phyloP scores from a whole-genome alignment of 1,284 basidiomycete genomes.

The Fomitopsis schrenkii region DNA sequence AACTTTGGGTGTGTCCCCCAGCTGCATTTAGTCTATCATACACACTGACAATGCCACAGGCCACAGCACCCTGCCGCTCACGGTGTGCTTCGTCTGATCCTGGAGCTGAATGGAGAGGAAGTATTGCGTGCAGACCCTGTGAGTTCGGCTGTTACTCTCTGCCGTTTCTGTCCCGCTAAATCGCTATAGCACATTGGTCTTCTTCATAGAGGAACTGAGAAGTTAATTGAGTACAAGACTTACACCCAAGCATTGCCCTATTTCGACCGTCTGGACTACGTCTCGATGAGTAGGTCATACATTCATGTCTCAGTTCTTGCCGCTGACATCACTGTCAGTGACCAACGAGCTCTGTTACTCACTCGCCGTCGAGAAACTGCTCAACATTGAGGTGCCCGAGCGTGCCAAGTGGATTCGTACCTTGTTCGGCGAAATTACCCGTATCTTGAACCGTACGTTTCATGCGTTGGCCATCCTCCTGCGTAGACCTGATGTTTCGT shows the following conservation, averaged over 20 bases:
- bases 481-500: not conserved
- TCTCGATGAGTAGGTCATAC: conserved; percentile 85
- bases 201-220: conserved; percentile 96
- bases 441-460: conserved; percentile 84
- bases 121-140: conserved; percentile 90
- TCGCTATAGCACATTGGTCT: conserved; percentile 85
- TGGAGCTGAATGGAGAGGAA: conserved; percentile 97
- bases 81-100: conserved; percentile 95
- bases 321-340: conserved; percentile 46
- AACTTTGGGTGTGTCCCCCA: conserved; percentile 73
- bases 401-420: conserved; percentile 99
- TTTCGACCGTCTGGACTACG: conserved; percentile 98
- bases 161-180: not conserved
- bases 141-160: conserved; percentile 24
- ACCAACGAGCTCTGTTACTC: conserved; percentile 97
- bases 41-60: conserved; percentile 31
- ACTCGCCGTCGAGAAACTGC: conserved; percentile 95
- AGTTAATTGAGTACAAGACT: conserved; percentile 99
- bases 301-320: not conserved
- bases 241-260: conserved; percentile 99
- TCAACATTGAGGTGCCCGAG: conserved; percentile 99
- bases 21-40: not conserved
- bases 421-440: conserved; percentile 95
- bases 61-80: conserved; percentile 99
- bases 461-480: not conserved